A percentile compares a stretch with the other conserved stretches of the same genome.
Conservation (phyloP, 1,139 yeast species). For the Yamadazyma pseudoaaseri region DNA sequence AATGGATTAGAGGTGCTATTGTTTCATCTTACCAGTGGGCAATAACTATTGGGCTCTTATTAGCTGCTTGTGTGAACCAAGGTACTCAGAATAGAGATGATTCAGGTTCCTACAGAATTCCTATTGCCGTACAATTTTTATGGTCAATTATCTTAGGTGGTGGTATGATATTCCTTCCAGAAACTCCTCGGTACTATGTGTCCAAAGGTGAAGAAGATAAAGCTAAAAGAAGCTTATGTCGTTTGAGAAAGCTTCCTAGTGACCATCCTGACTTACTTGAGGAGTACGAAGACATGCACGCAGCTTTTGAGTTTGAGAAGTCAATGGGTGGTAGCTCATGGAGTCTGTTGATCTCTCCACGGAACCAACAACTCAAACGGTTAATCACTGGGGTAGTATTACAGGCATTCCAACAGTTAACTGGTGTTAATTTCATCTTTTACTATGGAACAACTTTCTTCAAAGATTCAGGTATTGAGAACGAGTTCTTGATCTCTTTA, state of each 20-base stretch:
- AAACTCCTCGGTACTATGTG: conserved; percentile 73
- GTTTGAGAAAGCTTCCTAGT: conserved; percentile 33
- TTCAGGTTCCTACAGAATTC: conserved; percentile 64
- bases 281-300: conserved; percentile 38
- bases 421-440: conserved; percentile 73
- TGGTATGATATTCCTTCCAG: conserved; percentile 71
- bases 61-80: conserved; percentile 63
- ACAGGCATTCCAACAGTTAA: conserved; percentile 64
- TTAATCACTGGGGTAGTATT: conserved; percentile 32
- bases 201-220: conserved; percentile 52
- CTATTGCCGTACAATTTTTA: conserved; percentile 51
- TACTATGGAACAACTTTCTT: conserved; percentile 69
- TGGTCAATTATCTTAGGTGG: conserved; percentile 40
- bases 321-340: conserved; percentile 22
- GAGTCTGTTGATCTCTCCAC: conserved; percentile 24
- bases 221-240: conserved; percentile 46
- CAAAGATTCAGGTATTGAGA: conserved; percentile 51
- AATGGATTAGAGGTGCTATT: conserved; percentile 66
- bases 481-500: conserved; percentile 31
- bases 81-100: conserved; percentile 51
- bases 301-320: conserved; percentile 35
- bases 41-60: conserved; percentile 59
- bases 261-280: conserved; percentile 41
- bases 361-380: conserved; percentile 35
- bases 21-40: conserved; percentile 66